Base-by-base conservation (phyloP, 768 basidiomycete species). In the Pisolithus sp. region DNA sequence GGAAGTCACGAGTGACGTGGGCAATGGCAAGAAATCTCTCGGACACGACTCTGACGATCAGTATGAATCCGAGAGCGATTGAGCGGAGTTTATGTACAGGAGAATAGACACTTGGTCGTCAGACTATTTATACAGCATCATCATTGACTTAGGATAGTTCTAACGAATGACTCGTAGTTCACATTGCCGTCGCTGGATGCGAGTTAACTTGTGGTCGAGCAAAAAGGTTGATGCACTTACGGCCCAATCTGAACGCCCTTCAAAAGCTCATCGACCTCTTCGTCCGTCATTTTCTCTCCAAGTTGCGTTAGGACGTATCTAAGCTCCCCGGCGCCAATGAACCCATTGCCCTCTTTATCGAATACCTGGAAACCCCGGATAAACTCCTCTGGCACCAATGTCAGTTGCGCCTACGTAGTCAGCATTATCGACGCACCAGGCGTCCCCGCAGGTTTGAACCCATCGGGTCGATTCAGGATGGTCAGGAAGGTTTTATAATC, bases 311-410 rank as follows among this genome's bases (percentile, higher is more conserved):
- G 77, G 24, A 94, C 91, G 66, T 95, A 94, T 68, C 77, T 71
- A 50, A 83, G 69, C 59, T 82, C 81, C 40, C 81, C 75, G 56
- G 76, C 76, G 57, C 85, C 85, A 53, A 83, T 83, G 67, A 77
- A 81, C 1, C 86, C 85, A 51, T 85, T 85, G 38, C 83, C 84
- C 44, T 84, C 83, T 77, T 68, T 87, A 72, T 98, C 95, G 59
- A 99, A 98, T 10, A 98, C 95, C 62, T 97, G 94, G 80, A 99
- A 99, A 8, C 94, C 96, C 46, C 96, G 92, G 63, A 97, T 92
- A 74, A 99, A 99, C 65, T 99, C 96, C 78, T 97, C 95, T 95
- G 66, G 18, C n/a, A 8, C 17, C 13, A 40, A 24, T 15, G 20
- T 60, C 51, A 48, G 34, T 37, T 42, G 47, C 10, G 38, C 21